Base-by-base conservation (phyloP, 768 basidiomycete genomes). In the Leccinum variicolor region DNA sequence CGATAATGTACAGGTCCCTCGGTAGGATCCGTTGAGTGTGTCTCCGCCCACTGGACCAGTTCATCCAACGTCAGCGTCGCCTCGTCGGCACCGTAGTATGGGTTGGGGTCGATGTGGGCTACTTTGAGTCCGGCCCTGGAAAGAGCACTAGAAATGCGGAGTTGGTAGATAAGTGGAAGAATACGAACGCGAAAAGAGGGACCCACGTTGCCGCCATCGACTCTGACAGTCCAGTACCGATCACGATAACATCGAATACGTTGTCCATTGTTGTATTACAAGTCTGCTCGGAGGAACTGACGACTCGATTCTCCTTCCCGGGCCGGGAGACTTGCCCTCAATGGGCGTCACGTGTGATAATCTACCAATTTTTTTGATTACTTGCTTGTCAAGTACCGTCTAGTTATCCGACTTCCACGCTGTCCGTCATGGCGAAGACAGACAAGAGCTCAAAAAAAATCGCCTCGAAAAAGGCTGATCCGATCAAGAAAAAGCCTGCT, bases 161-260 rank as follows among this genome's bases (percentile, higher is more conserved):
- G 25, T 46, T 50, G 25, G 19, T 19, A 54, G 25, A 9, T 8
- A 54, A 54, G 52, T 34, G 55, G 52, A 47, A 26, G 28, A n/a
- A 52, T 50, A 53, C 51, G 48, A 50, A 52, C 3, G 15, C 17
- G 0, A 1, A 13, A 31, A 21, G 14, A 28, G 9, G 9, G 2
- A 74, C 92, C 83, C 75, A 96, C 93, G 94, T 92, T 62, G 94
- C 92, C 52, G 82, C 73, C 34, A 98, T 92, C 11, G 93, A 93
- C 67, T 95, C 87, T 34, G 87, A 80, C 4, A 98, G 75, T 1
- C 89, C 90, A n/a, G 90, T 92, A 5, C 90, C 89, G 48, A 91
- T 70, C 41, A 92, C 75, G 39, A 88, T 76, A 29, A 83, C 82
- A 61, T 92, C 89, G 61, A 90, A 88, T 36, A 74, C 67, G 58